Base-by-base conservation (phyloP, 2,329 filamentous ascomycete species). In the Nemania diffusa region DNA sequence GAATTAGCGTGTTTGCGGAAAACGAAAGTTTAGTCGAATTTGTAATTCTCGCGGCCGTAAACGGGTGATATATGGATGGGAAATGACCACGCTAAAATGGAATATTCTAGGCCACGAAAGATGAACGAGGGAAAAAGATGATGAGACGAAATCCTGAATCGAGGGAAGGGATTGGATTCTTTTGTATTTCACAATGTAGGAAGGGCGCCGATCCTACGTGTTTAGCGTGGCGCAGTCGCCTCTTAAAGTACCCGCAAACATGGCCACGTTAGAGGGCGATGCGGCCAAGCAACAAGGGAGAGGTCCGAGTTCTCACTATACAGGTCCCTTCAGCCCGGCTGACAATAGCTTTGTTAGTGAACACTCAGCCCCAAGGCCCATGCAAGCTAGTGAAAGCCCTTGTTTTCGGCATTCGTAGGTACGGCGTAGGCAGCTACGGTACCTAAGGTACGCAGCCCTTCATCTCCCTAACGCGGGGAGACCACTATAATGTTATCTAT, bases 191-290 rank as follows among this genome's bases (percentile, higher is more conserved):
- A 32, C n/a, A 42, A 15, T 60, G 66, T 57, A 63, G 59, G 64
- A 66, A 59, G 62, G 60, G 65, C 57, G 65, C 67, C 59, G 67
- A 71, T 69, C 69, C 63, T 63, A 69, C 64, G 65, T 65, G 68
- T 69, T 58, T 69, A 32, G 71, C 69, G 74, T 76, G 74, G 74
- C 74, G 74, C 74, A 76, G 74, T 69, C 63, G 67, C 51, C 46
- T 52, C 32, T 34, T 60, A 32, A 58, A 26, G 44, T 46, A 46
- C 46, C 22, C 22, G 22, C 26, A 29, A 29, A 5, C 26, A n/a
- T 29, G 46, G 46, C 46, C 46, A 27, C 46, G 20, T 50, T 62
- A 26, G 57, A 42, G 29, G 62, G 62, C 64, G 59, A 61, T 62
- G 61, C 48, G 34, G 22, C 24, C 55, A 29, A n/a, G 55, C 22